These are phyloP conservation scores for Albugo candida DNA, from an alignment of 352 stramenopile genomes.

Conservation along the genomic window DNA sequence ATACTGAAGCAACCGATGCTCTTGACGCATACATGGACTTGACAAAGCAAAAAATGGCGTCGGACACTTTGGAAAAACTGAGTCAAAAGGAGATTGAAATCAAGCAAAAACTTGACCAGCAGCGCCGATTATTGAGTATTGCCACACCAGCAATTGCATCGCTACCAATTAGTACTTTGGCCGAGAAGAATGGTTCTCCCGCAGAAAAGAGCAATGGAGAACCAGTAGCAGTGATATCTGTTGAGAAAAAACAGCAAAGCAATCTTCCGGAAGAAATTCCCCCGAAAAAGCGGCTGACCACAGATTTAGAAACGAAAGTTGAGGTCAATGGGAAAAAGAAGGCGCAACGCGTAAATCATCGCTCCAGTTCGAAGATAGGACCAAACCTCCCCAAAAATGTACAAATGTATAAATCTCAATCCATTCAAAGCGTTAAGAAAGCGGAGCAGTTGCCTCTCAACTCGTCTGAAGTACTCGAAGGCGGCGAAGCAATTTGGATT, in stretches of 20 bases:
- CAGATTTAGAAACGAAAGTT: not conserved
- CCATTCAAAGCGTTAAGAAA: not conserved
- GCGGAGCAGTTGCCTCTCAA: too few relatives aligned
- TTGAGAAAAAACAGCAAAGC: not conserved
- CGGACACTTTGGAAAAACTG: not conserved
- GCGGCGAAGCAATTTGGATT: slow-evolving; percentile 59
- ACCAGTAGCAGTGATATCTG: not conserved
- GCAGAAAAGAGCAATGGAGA: not conserved
- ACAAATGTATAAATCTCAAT: slow-evolving; percentile 3
- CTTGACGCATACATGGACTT: not conserved
- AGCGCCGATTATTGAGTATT: not conserved
- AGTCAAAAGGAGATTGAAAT: too few relatives aligned
- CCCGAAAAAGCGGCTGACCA: not conserved
- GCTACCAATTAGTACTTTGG: not conserved
- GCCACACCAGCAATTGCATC: not conserved
- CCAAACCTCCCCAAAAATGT: not conserved
- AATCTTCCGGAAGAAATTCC: not conserved
- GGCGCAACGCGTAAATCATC: not conserved
- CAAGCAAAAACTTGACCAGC: not conserved
- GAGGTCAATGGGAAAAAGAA: too few relatives aligned
- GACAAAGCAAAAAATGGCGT: not conserved
- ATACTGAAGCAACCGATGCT: not conserved
- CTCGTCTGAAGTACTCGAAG: slow-evolving; percentile 19
- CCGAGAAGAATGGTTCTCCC: not conserved
- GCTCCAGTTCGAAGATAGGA: not conserved